Conservation (phyloP, 768 basidiomycete species). For the Udeniomyces megalosporus region DNA sequence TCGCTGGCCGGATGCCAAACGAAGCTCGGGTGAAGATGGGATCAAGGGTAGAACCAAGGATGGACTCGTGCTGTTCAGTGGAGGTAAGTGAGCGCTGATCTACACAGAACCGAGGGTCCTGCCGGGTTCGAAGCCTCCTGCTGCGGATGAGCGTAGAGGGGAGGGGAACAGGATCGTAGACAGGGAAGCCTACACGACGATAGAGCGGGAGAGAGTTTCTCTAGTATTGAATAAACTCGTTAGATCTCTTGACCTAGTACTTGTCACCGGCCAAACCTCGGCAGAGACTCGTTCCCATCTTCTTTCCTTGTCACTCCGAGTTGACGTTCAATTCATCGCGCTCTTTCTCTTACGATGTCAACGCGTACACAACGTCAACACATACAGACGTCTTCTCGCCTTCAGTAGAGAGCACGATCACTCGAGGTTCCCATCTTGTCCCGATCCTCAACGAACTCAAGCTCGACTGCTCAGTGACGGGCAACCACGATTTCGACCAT, state of each 20-base stretch:
- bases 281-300: background rate
- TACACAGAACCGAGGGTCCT: too few species aligned
- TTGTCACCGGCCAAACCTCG: too few species aligned
- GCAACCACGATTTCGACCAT: slow-evolving; percentile 65
- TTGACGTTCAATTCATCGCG: slow-evolving; percentile 58
- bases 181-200: background rate
- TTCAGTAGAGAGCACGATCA: background rate
- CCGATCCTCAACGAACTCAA: slow-evolving; percentile 2
- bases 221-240: too few species aligned
- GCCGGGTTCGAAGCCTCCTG: too few species aligned
- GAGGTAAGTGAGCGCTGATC: slow-evolving; percentile 47
- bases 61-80: slow-evolving; percentile 70
- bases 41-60: too few species aligned
- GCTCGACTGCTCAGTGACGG: background rate
- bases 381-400: background rate
- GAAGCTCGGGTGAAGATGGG: slow-evolving; percentile 34
- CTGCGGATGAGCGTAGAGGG: too few species aligned
- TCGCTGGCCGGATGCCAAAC: slow-evolving; percentile 40
- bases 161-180: background rate
- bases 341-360: background rate
- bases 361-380: background rate
- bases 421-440: slow-evolving; percentile 12
- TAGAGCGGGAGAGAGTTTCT: too few species aligned
- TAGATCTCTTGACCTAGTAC: too few species aligned
- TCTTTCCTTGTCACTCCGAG: background rate